These are phyloP conservation scores for Musa troglodytarum DNA, from an alignment of 176 grass and related monocot species.

Conservation along the genomic window DNA sequence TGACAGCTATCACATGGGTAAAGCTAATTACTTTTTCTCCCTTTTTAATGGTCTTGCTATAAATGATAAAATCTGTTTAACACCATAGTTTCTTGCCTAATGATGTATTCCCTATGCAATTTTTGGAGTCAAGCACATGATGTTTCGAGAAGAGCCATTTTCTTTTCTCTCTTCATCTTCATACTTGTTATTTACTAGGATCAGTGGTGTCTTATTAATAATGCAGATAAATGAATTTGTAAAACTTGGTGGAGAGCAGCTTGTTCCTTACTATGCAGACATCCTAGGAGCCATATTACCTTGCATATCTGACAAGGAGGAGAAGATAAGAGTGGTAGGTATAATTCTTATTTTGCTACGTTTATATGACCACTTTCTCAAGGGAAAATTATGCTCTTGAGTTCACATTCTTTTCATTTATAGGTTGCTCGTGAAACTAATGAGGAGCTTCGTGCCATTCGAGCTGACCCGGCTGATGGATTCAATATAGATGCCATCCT, in stretches of 20 bases:
- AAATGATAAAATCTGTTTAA: not conserved
- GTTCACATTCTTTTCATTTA: not conserved
- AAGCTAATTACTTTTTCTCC: not conserved
- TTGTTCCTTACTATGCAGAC: slow-evolving; percentile 95
- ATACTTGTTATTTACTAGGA: slow-evolving; percentile 12
- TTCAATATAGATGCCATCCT: slow-evolving; percentile 89
- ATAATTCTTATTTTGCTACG: slow-evolving; percentile 5
- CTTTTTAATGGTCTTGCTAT: not conserved
- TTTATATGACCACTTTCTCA: not conserved
- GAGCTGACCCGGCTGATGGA: slow-evolving; percentile 79
- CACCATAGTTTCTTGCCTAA: not conserved
- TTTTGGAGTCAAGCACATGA: not conserved
- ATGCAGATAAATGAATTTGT: slow-evolving; percentile 97
- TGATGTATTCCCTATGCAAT: slow-evolving; percentile 1
- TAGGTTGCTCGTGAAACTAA: slow-evolving; percentile 98
- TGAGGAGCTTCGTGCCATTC: slow-evolving; percentile 86
- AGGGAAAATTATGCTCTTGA: not conserved
- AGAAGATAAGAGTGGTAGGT: slow-evolving; percentile 94
- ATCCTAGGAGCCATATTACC: slow-evolving; percentile 96
- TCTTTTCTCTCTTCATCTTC: not conserved
- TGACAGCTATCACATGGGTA: slow-evolving; percentile 99
- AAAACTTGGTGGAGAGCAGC: slow-evolving; percentile 96
- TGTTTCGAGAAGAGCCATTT: too few species aligned
- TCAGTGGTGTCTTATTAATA: slow-evolving; percentile 13
- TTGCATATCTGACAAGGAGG: slow-evolving; percentile 91